phyloP scores from a whole-genome alignment of 2,329 filamentous ascomycete genomes.

The Camillea tinctor region DNA sequence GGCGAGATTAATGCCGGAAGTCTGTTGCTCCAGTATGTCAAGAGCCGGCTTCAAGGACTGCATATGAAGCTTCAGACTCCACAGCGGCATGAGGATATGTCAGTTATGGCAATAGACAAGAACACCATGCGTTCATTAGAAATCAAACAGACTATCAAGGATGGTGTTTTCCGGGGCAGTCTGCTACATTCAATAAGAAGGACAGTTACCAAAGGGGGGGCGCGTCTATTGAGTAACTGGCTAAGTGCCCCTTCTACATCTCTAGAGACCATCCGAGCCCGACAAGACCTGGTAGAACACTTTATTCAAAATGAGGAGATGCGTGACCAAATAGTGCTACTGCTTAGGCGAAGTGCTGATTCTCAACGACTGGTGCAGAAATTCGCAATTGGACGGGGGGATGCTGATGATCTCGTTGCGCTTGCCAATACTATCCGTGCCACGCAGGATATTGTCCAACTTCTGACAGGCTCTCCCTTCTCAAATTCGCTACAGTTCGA shows the following conservation, averaged over 20 bases:
- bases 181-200: conserved; percentile 84
- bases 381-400: conserved; percentile 88
- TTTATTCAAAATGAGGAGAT: conserved; percentile 68
- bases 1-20: conserved; percentile 76
- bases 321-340: conserved; percentile 64
- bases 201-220: conserved; percentile 89
- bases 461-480: conserved; percentile 35
- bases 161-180: conserved; percentile 77
- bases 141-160: conserved; percentile 80
- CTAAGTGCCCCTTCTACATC: conserved; percentile 92
- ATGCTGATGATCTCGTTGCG: conserved; percentile 84
- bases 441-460: conserved; percentile 62
- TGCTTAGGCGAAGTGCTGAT: conserved; percentile 77
- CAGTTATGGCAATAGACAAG: conserved; percentile 88
- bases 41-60: conserved; percentile 71
- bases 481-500: background rate
- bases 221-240: conserved; percentile 79
- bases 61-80: conserved; percentile 84
- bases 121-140: conserved; percentile 88
- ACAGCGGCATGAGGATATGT: conserved; percentile 66
- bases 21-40: conserved; percentile 81
- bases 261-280: conserved; percentile 70
- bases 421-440: conserved; percentile 78
- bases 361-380: conserved; percentile 89
- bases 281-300: conserved; percentile 77